These are phyloP conservation scores for Barbarea vulgaris DNA, from an alignment of 345 rosid genomes.

Conservation along the genomic window DNA sequence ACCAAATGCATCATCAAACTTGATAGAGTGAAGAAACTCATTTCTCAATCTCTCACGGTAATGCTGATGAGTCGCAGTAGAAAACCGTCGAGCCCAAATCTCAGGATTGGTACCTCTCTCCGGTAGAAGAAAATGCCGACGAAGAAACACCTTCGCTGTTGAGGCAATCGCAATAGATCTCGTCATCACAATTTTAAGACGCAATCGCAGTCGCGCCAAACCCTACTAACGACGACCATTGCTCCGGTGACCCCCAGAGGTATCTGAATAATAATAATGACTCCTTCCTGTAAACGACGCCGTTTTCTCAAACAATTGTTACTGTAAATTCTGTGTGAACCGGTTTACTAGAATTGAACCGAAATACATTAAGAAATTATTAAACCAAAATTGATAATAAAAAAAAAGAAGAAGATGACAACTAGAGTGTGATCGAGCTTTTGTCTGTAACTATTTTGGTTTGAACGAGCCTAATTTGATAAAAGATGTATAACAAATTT, in stretches of 20 bases:
- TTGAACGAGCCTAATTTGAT: not conserved
- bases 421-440: no score
- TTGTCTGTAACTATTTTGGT: not conserved
- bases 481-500: not conserved
- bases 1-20: conserved; percentile 25
- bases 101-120: conserved; percentile 20
- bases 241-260: conserved; percentile 6
- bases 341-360: no score
- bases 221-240: conserved; percentile 5
- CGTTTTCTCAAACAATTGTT: not conserved
- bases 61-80: conserved; percentile 1
- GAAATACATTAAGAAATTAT: no score
- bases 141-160: conserved; percentile 18
- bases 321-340: no score
- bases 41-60: conserved; percentile 19
- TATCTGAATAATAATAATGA: not conserved
- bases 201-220: no score
- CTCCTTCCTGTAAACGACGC: not conserved
- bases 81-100: conserved; percentile 1
- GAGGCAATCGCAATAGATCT: conserved; percentile 8
- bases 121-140: not conserved
- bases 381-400: no score
- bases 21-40: conserved; percentile 11
- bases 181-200: no score
- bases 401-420: no score